Percentiles rank a stretch among this genome's conserved stretches.
phyloP scores from a whole-genome alignment of 305 asterid genomes.

The Salvia sclarea region DNA sequence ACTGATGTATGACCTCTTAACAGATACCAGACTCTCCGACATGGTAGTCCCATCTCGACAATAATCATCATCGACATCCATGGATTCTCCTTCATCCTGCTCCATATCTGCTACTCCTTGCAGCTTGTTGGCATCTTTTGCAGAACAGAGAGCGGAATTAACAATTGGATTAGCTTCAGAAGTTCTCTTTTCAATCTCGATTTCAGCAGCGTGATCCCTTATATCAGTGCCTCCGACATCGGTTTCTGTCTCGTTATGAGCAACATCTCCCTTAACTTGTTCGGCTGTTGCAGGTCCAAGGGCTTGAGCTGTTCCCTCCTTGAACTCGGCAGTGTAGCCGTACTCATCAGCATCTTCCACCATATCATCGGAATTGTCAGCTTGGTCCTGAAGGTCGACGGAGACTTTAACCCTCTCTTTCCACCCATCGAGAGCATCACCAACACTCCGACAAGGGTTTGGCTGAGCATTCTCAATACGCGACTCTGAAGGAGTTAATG shows the following conservation, averaged over 20 bases:
- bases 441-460: constrained; percentile 85
- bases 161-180: constrained; percentile 49
- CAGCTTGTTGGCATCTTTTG: constrained; percentile 37
- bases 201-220: constrained; percentile 47
- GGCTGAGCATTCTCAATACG: constrained; percentile 57
- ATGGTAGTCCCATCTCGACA: constrained; percentile 32
- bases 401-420: constrained; percentile 92
- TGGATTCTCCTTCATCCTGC: constrained; percentile 46
- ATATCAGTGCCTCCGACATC: constrained; percentile 40
- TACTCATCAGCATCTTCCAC: constrained; percentile 81
- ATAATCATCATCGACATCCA: constrained; percentile 39
- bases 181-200: constrained; percentile 50
- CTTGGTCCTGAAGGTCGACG: constrained; percentile 58
- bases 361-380: constrained; percentile 50
- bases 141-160: constrained; percentile 40
- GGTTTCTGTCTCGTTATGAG: constrained; percentile 52
- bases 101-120: constrained; percentile 41
- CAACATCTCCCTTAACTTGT: constrained; percentile 61
- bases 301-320: constrained; percentile 90
- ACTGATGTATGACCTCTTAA: constrained; percentile 50
- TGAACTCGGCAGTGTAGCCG: constrained; percentile 80
- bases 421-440: constrained; percentile 98
- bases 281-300: constrained; percentile 95
- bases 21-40: constrained; percentile 56
- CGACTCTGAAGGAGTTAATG: constrained; percentile 48